Base-by-base conservation (phyloP, 805 yeast genomes). In the Yarrowia yakushimensis region DNA sequence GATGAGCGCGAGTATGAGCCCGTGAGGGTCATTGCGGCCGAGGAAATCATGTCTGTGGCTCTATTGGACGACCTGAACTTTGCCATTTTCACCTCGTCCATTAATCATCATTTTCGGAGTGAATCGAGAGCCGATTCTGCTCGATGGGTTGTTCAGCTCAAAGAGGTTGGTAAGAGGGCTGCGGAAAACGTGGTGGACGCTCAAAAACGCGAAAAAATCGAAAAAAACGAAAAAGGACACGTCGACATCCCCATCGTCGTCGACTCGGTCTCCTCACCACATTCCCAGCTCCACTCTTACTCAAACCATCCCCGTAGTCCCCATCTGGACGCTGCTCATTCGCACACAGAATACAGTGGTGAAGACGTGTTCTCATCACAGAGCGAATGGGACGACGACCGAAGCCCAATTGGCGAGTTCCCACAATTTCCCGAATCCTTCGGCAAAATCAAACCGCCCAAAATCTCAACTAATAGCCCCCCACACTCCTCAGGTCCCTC, bases 1-100 rank as follows among this genome's bases (percentile, higher is more conserved):
- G 75, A 73, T 52, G 75, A 73, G 52, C 62, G 70, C 39, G 76
- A 73, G 59, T 73, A 74, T 65, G 70, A 73, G 65, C 73, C 72
- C 6, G 66, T 68, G 52, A 66, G 66, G 30, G 48, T 55, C 12
- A 39, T 55, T 13, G 66, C 71, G 8, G 65, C 70, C 2, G 67
- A 68, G 33, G 75, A 73, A 34, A 71, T 73, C 55, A 69, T 69
- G 70, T 66, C 73, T 8, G 76, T 73, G 15, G 72, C 73, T 2
- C 45, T 50, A 34, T 34, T 63, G 52, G 46, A 46, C 57, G 59
- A 48, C 30, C 60, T 63, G 41, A 72, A 67, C 50, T 73, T 73
- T 46, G 74, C 72, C 9, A 63, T 73, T 13, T 73, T 70, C 67
- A 73, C 76, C n/a, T 64, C 72, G 27, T 65, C 66, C 36, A 65